These are phyloP conservation scores for Apiospora aurea DNA, from an alignment of 2,329 filamentous ascomycete species.

Conservation along the genomic window DNA sequence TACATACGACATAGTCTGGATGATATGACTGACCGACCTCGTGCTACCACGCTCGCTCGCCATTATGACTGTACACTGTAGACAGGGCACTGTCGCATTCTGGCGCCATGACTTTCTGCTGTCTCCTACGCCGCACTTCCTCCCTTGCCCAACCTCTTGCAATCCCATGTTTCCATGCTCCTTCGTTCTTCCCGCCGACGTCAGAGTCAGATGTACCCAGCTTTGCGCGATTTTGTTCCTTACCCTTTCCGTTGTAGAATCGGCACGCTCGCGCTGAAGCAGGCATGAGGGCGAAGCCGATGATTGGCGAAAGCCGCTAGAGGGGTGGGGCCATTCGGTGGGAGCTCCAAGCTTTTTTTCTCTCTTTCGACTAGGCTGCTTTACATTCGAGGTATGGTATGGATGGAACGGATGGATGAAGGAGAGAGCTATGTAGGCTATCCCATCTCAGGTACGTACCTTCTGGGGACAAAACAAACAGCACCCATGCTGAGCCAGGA, in stretches of 20 bases:
- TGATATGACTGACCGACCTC: constrained; percentile 2
- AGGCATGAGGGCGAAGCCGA: constrained; percentile 23
- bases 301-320: constrained; percentile 24
- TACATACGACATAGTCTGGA: background rate
- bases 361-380: background rate
- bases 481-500: background rate
- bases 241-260: constrained; percentile 13
- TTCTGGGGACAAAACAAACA: background rate
- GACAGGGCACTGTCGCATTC: constrained; percentile 10
- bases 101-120: constrained; percentile 10
- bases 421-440: background rate
- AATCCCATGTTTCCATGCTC: constrained; percentile 17
- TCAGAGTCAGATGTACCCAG: constrained; percentile 24
- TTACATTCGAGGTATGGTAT: background rate
- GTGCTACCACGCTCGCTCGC: background rate
- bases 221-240: constrained; percentile 25
- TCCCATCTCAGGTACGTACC: constrained; percentile 7
- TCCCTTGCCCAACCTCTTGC: background rate
- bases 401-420: constrained; percentile 18
- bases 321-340: constrained; percentile 14
- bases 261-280: constrained; percentile 14
- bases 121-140: background rate
- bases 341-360: constrained; percentile 25
- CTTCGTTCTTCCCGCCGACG: constrained; percentile 17
- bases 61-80: constrained; percentile 9